Conservation (phyloP, 2,329 filamentous ascomycete species). For the Penicillium sp. region DNA sequence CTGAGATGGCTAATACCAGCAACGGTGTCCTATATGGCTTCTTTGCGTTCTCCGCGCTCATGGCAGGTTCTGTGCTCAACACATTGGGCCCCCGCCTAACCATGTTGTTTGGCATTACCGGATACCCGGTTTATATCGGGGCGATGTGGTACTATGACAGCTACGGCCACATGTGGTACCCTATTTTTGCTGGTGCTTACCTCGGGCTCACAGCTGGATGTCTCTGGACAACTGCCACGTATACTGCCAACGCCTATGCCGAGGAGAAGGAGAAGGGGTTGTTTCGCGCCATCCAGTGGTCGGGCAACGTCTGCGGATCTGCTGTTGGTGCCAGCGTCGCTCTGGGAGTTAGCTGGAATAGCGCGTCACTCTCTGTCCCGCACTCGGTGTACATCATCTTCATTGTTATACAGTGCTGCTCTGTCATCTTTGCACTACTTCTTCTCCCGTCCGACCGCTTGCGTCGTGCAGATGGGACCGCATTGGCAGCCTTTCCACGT, state of each 20-base stretch:
- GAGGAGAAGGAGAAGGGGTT: neutral
- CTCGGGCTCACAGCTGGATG: neutral
- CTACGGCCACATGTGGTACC: neutral
- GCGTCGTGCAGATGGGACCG: neutral
- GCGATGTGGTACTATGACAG: neutral
- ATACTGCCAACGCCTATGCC: neutral
- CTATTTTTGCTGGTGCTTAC: neutral
- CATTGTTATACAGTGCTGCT: neutral
- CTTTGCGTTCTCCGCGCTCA: neutral
- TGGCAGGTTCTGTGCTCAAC: neutral
- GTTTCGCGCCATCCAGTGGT: neutral
- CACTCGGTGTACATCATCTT: neutral
- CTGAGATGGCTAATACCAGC: neutral
- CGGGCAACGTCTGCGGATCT: neutral
- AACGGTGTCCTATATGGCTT: neutral
- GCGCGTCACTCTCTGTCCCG: neutral
- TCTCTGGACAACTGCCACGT: neutral
- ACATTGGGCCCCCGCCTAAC: neutral
- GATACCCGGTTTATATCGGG: neutral
- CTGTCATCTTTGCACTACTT: neutral
- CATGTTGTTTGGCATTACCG: neutral
- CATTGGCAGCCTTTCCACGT: neutral
- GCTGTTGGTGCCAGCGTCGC: neutral
- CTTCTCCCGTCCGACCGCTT: neutral
- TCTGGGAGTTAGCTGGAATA: neutral